A percentile compares a stretch with the other conserved stretches of the same genome.
These are phyloP conservation scores for Pseudogymnoascus sp. DNA, from an alignment of 2,329 filamentous ascomycete species.

Conservation along the genomic window DNA sequence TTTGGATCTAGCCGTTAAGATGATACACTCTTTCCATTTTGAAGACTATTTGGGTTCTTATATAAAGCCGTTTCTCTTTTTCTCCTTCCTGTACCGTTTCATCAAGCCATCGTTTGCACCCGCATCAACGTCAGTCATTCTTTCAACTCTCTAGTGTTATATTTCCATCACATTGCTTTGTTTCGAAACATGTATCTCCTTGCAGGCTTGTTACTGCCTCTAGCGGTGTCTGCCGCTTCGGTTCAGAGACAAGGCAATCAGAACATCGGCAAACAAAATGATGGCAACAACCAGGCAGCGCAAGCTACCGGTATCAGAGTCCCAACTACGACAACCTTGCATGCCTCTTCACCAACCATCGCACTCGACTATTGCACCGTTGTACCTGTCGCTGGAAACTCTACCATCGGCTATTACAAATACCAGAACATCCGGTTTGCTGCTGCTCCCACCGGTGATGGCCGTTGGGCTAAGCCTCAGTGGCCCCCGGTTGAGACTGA, in stretches of 20 bases:
- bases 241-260: not conserved
- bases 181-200: not conserved
- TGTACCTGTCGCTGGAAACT: conserved; percentile 19
- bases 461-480: conserved; percentile 32
- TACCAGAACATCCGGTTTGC: conserved; percentile 35
- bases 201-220: not conserved
- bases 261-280: not conserved
- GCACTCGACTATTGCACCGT: conserved; percentile 29
- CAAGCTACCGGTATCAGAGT: not conserved
- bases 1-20: not conserved
- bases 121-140: not conserved
- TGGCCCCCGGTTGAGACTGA: conserved; percentile 31
- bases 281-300: not conserved
- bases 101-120: not conserved
- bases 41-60: not conserved
- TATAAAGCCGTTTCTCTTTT: not conserved
- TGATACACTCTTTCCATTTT: not conserved
- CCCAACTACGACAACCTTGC: not conserved
- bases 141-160: not conserved
- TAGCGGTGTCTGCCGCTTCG: not conserved
- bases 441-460: conserved; percentile 30
- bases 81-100: not conserved
- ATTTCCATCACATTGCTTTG: not conserved
- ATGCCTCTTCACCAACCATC: conserved; percentile 20
- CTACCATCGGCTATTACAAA: conserved; percentile 30